A percentile compares a stretch with the other conserved stretches of the same genome.
Conservation (phyloP, 441 rosid species). For the Gossypium davidsonii region DNA sequence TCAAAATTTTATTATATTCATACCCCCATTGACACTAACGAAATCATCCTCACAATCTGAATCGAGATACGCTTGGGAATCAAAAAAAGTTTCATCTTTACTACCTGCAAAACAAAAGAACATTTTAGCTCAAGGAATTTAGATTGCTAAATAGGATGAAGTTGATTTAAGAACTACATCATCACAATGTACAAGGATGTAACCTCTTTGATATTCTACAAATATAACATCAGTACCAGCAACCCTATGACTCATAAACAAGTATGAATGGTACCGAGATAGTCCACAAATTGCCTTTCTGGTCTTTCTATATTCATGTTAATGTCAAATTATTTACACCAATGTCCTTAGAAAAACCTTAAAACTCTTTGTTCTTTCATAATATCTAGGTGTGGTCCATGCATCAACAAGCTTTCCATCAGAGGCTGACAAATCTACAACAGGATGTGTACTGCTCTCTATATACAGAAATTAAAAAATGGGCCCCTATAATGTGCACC, state of each 20-base stretch:
- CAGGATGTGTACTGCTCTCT: background rate
- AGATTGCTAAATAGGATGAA: background rate
- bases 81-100: constrained; percentile 81
- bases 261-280: background rate
- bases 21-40: constrained; percentile 88
- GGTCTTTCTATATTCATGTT: background rate
- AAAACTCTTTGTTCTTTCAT: background rate
- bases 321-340: background rate
- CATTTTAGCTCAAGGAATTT: background rate
- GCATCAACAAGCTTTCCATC: constrained; percentile 7
- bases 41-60: constrained; percentile 90
- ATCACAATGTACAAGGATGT: background rate
- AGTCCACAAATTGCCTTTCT: background rate
- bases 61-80: constrained; percentile 63
- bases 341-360: background rate
- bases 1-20: constrained; percentile 11
- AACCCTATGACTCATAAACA: background rate
- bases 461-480: constrained; percentile 2
- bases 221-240: background rate
- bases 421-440: constrained; percentile 4
- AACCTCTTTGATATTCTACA: background rate
- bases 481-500: background rate
- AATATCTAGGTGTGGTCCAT: constrained; percentile 14
- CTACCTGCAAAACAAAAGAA: constrained; percentile 48
- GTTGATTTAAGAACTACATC: background rate